Evolutionary conservation across 495 filamentous ascomycete genomes (phyloP), one percentile per base, ranked within the genome.

Genomic region (Talaromyces ruber): DNA sequence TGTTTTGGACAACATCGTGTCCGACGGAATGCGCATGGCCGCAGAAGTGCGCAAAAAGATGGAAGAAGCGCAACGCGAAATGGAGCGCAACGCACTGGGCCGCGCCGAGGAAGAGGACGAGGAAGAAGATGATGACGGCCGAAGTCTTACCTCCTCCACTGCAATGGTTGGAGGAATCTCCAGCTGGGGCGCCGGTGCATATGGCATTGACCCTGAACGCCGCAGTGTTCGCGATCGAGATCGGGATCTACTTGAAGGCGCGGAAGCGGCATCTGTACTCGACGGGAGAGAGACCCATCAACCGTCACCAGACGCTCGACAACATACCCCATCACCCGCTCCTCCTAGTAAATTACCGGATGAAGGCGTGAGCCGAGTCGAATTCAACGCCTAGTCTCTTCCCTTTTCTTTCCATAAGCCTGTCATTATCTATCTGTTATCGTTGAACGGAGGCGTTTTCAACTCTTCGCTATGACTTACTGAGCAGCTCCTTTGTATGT

Each of bases 1-100:
- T 16, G 93, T 98, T 58, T 75, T 98, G 11, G 94, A 98, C 72
- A 96, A 96, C 66, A 97, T 98, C 63, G 94, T 97, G 63, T 92
- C 88, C 4, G 94, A 98, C 68, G 94, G 94, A 28, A 96, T 97
- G 84, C 85, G 92, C 37, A 93, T 98, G 56, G 95, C 94, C 0
- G 88, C 85, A 6, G 94, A 98, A 75, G 92, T 98, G 34, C 82
- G 88, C 65, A 82, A 93, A 63, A 77, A 92, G 18, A 94, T 98
- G 87, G 94, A 98, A 67, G 94, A 97, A 67, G 92, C 90, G 37
- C 91, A 95, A 71, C 77, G 77, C 21, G 91, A 95, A 63, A 75
- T 96, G 54, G 92, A 94, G 70, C 86, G 86, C 73, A 92, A 88
- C 63, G 89, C 87, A 3, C 67, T 87, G 32, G 84, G 83, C 62